A percentile compares a stretch with the other conserved stretches of the same genome.
Evolutionary conservation across 2,329 filamentous ascomycete genomes (phyloP).

Genomic region (Polychaeton citri): DNA sequence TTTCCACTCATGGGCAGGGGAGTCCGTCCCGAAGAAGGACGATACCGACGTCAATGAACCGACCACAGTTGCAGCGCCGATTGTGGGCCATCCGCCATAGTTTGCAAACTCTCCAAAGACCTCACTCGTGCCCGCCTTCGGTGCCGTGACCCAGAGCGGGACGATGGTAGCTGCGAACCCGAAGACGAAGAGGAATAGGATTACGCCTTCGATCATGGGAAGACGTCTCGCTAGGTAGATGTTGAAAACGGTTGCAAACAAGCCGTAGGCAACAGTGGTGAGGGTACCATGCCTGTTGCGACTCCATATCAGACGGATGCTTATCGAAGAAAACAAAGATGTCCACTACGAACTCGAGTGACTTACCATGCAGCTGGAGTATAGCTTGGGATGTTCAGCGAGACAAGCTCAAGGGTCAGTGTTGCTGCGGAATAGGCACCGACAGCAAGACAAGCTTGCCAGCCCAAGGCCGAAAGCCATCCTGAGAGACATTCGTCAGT

Average conservation of each 20-base stretch:
- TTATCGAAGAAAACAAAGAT: no score
- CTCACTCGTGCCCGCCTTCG: slow-evolving; percentile 33
- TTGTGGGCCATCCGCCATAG: slow-evolving; percentile 29
- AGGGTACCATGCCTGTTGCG: no score
- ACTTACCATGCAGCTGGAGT: neutral
- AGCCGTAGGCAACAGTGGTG: slow-evolving; percentile 2
- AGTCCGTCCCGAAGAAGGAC: slow-evolving; percentile 6
- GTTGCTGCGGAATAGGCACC: neutral
- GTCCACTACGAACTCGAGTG: no score
- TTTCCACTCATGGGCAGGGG: no score
- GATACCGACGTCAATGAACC: slow-evolving; percentile 16
- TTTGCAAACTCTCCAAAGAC: slow-evolving; percentile 30
- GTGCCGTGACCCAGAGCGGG: slow-evolving; percentile 31
- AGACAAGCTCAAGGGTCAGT: slow-evolving; percentile 2
- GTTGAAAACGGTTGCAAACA: slow-evolving; percentile 2
- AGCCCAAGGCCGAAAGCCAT: slow-evolving; percentile 20
- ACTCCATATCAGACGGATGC: no score
- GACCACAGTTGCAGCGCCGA: slow-evolving; percentile 29
- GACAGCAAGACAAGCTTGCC: neutral
- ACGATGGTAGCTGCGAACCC: slow-evolving; percentile 36
- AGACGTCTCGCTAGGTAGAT: slow-evolving; percentile 10
- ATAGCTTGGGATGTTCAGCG: slow-evolving; percentile 30
- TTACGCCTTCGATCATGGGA: slow-evolving; percentile 21
- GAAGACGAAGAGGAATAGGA: slow-evolving; percentile 30
- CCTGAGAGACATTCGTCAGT: no score